Evolutionary conservation across 306 rosid species (phyloP), one percentile per base, ranked within the genome.

Genomic region (Prunus armeniaca): DNA sequence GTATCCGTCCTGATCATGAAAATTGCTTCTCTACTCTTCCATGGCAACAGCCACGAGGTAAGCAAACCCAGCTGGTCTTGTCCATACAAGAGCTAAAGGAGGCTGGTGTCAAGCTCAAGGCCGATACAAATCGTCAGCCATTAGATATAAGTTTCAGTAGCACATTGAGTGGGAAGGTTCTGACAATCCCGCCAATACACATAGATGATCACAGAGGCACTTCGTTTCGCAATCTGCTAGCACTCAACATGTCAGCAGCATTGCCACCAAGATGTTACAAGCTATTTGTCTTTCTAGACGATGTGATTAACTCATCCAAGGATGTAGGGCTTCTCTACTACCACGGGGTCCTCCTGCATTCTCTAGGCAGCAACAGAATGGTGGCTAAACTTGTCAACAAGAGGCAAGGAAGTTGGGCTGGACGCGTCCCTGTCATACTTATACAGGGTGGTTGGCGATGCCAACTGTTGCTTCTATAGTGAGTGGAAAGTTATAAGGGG

Each of bases 241-340:
- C 88, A 4, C 80, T 77, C 13, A 24, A 84, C 84, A 57, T 84
- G 88, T 13, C 84, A 84, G 62, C 62, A 32, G 10, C 20, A 34
- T 60, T 84, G 87, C 77, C 2, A 82, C 38, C 88, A 70, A 2
- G 88, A 82, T 45, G 78, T 80, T 2, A 82, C 88, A 57, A 69
- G 82, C n/a, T 87, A 87, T 65, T 22, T 87, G 79, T 84, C 82
- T 20, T 87, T 82, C 81, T 84, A 57, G 84, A 87, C 8, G 45
- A 87, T 19, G 85, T 87, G 25, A 60, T 87, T 4, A 81, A 79
- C 71, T 78, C 88, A 9, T 49, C 77, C 1, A 4, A 75, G 15
- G 88, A 87, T 69, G 82, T 87, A 7, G 55, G 75, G 41, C 52
- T 65, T 72, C 84, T 87, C 15, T 84, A 82, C 63, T 75, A 82